Conservation (phyloP, 1,284 basidiomycete species). For the Ceratorhiza oryzae-sativae region DNA sequence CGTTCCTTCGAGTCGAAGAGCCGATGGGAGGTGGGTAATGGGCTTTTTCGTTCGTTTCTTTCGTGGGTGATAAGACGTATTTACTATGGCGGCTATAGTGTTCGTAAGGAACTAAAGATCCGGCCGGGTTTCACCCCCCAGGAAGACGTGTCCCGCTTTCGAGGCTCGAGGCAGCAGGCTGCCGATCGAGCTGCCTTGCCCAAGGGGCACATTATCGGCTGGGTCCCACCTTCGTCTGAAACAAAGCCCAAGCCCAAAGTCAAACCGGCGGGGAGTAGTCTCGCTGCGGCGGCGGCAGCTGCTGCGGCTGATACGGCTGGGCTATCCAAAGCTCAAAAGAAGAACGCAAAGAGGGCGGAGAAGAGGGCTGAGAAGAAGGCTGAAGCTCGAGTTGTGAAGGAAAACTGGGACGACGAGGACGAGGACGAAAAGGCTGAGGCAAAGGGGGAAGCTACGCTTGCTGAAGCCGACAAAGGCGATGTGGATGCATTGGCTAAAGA, state of each 20-base stretch:
- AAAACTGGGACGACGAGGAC: conserved; percentile 80
- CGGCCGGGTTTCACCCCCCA: conserved; percentile 93
- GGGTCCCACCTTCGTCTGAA: conserved; percentile 67
- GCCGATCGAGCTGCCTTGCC: conserved; percentile 68
- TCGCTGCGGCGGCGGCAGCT: conserved; percentile 22
- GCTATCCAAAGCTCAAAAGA: conserved; percentile 65
- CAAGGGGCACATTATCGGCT: conserved; percentile 80
- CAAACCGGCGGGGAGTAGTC: conserved; percentile 21
- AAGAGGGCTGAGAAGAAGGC: conserved; percentile 61
- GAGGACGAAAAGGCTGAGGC: conserved; percentile 53
- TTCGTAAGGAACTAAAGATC: conserved; percentile 89
- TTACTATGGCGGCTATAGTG: conserved; percentile 55
- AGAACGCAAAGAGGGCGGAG: conserved; percentile 79
- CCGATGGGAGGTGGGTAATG: conserved; percentile 85
- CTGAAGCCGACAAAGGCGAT: background rate
- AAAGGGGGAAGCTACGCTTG: background rate
- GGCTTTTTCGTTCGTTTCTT: background rate
- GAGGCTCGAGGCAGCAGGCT: conserved; percentile 74
- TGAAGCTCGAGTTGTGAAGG: conserved; percentile 58
- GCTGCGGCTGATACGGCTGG: conserved; percentile 35
- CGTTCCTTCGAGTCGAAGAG: conserved; percentile 80
- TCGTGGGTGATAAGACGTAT: background rate
- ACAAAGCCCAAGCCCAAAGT: conserved; percentile 46
- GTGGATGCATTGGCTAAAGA: conserved; percentile 39
- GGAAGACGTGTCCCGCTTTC: conserved; percentile 88